A percentile compares a stretch with the other conserved stretches of the same genome.
These are phyloP conservation scores for Oryza meridionalis DNA, from an alignment of 176 grass and related monocot species.

Conservation along the genomic window DNA sequence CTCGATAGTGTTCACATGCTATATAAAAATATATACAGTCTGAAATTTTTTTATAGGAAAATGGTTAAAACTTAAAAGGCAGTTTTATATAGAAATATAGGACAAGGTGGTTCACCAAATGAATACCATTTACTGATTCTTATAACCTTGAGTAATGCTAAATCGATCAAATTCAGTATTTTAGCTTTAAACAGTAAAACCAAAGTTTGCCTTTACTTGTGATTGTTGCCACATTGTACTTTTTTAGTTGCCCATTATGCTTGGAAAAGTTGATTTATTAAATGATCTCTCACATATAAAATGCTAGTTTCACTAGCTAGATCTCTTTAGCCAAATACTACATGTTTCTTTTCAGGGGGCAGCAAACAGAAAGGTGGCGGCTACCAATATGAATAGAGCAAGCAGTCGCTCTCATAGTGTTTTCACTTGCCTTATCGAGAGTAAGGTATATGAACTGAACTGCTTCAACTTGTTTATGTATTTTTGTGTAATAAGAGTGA, in stretches of 20 bases:
- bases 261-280: background rate
- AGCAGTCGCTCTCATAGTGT: conserved; percentile 99
- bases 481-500: conserved; percentile 10
- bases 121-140: background rate
- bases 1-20: background rate
- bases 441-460: conserved; percentile 67
- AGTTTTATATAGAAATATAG: background rate
- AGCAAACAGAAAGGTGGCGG: conserved; percentile 93
- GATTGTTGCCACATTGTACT: background rate
- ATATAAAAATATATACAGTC: conserved; percentile 6
- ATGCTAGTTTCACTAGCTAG: conserved; percentile 23
- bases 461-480: conserved; percentile 26
- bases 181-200: background rate
- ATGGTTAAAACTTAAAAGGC: background rate
- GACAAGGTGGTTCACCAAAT: background rate
- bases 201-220: background rate
- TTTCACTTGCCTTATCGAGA: conserved; percentile 96
- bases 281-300: background rate
- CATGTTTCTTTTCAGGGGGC: conserved; percentile 64
- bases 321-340: background rate
- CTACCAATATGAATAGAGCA: conserved; percentile 98
- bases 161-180: background rate
- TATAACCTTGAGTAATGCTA: conserved; percentile 7
- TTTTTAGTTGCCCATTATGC: background rate
- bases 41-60: conserved; percentile 28